Evolutionary conservation across 208 protist species (phyloP).

Genomic region (Crithidia fasciculata): DNA sequence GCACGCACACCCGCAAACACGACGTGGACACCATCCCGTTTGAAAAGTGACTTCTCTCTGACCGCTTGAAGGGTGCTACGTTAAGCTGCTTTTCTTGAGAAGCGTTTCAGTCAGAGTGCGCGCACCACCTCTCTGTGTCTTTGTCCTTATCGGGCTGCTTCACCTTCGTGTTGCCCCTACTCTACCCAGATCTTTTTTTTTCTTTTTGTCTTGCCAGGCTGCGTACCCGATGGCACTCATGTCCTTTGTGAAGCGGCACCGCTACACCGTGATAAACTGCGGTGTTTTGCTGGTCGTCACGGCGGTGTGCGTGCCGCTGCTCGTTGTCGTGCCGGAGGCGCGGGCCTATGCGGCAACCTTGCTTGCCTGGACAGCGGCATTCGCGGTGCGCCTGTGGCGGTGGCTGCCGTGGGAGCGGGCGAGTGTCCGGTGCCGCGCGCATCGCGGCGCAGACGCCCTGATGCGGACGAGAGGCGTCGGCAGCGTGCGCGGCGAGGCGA

Average conservation of each 20-base stretch:
- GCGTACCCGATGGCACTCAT: not conserved
- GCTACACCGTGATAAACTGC: conserved; percentile 5
- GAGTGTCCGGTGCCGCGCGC: conserved; percentile 11
- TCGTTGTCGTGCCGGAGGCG: conserved; percentile 16
- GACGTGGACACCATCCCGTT: no score
- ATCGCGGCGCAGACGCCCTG: conserved; percentile 12
- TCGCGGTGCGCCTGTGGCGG: conserved; percentile 26
- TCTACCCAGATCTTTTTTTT: not conserved
- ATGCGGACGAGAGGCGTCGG: conserved; percentile 25
- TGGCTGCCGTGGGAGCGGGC: conserved; percentile 21
- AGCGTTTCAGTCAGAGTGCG: no score
- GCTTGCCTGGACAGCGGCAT: conserved; percentile 22
- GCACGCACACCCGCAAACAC: no score
- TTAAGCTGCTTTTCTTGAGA: no score
- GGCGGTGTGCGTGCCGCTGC: conserved; percentile 28
- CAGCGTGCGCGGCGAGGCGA: conserved; percentile 2
- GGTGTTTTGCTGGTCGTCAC: conserved; percentile 4
- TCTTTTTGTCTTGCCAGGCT: not conserved
- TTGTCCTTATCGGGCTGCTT: not conserved
- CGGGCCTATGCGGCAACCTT: conserved; percentile 26
- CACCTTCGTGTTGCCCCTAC: no score
- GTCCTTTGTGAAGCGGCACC: conserved; percentile 12
- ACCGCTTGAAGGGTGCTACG: no score
- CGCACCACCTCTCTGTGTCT: no score
- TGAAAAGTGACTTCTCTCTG: no score